phyloP scores from a whole-genome alignment of 352 stramenopile species.

The Phytophthora tentaculata region DNA sequence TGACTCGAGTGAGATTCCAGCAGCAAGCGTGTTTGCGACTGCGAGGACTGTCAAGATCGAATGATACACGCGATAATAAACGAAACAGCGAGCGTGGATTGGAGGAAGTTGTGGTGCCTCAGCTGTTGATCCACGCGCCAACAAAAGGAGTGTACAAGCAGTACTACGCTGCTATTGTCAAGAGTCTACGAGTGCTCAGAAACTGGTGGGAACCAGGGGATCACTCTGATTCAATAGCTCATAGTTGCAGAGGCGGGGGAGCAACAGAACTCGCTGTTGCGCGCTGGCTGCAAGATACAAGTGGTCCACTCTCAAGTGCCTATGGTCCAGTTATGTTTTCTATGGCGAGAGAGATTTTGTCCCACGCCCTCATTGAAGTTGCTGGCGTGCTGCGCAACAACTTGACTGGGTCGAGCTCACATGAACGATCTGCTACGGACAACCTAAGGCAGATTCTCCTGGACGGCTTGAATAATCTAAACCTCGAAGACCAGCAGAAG shows the following conservation, averaged over 20 bases:
- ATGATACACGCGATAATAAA: not conserved
- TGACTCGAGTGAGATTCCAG: slow-evolving; percentile 44
- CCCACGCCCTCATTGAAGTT: slow-evolving; percentile 43
- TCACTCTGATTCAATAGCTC: slow-evolving; percentile 9
- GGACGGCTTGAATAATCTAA: slow-evolving; percentile 23
- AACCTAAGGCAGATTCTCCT: slow-evolving; percentile 38
- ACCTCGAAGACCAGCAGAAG: slow-evolving; percentile 10
- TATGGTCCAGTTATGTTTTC: slow-evolving; percentile 16
- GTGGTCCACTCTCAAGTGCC: not conserved
- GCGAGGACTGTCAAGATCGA: slow-evolving; percentile 27
- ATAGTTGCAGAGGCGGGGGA: slow-evolving; percentile 53
- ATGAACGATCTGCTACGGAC: slow-evolving; percentile 2
- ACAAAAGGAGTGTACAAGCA: slow-evolving; percentile 74
- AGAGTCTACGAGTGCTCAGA: slow-evolving; percentile 60
- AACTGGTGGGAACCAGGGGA: slow-evolving; percentile 40
- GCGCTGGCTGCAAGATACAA: slow-evolving; percentile 17
- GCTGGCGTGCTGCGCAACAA: slow-evolving; percentile 39
- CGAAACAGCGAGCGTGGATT: not conserved
- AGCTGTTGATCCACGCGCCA: slow-evolving; percentile 60
- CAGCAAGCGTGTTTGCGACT: slow-evolving; percentile 51
- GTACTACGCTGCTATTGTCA: slow-evolving; percentile 62
- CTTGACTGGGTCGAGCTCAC: slow-evolving; percentile 17
- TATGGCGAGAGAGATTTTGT: slow-evolving; percentile 26
- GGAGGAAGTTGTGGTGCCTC: slow-evolving; percentile 38
- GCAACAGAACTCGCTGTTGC: slow-evolving; percentile 54